Percentiles rank a stretch among this genome's conserved stretches.
phyloP scores from a whole-genome alignment of 768 basidiomycete genomes.

The Lactarius deliciosus region DNA sequence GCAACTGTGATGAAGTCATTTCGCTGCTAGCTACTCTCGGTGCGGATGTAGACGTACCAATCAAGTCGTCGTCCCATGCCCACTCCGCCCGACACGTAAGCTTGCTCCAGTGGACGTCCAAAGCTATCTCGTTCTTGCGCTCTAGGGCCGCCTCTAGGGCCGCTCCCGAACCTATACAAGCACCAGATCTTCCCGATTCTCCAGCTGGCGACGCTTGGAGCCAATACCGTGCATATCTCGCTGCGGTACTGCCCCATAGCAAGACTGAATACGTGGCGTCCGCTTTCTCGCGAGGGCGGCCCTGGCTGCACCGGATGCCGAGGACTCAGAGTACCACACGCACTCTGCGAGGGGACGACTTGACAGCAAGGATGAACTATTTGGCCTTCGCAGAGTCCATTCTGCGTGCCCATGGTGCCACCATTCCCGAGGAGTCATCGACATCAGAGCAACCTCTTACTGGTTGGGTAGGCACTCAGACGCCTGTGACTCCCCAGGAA shows the following conservation, averaged over 20 bases:
- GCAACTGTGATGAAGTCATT: slow-evolving; percentile 32
- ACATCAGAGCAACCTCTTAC: background rate
- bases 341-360: background rate
- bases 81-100: slow-evolving; percentile 2
- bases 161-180: background rate
- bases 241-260: slow-evolving; percentile 1
- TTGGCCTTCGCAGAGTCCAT: background rate
- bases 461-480: background rate
- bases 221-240: slow-evolving; percentile 15
- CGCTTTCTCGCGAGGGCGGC: background rate
- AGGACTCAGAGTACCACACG: background rate
- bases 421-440: background rate
- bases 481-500: slow-evolving; percentile 11
- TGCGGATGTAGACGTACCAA: slow-evolving; percentile 31
- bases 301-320: background rate
- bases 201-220: slow-evolving; percentile 12
- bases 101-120: slow-evolving; percentile 31
- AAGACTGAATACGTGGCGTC: background rate
- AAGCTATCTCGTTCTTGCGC: slow-evolving; percentile 5
- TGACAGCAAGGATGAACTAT: background rate
- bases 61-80: background rate
- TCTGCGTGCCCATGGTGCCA: slow-evolving; percentile 5
- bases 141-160: background rate
- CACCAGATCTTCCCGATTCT: background rate
- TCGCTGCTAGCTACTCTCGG: slow-evolving; percentile 34